Conservation (phyloP, 768 basidiomycete genomes). For the Dendrothele bispora region DNA sequence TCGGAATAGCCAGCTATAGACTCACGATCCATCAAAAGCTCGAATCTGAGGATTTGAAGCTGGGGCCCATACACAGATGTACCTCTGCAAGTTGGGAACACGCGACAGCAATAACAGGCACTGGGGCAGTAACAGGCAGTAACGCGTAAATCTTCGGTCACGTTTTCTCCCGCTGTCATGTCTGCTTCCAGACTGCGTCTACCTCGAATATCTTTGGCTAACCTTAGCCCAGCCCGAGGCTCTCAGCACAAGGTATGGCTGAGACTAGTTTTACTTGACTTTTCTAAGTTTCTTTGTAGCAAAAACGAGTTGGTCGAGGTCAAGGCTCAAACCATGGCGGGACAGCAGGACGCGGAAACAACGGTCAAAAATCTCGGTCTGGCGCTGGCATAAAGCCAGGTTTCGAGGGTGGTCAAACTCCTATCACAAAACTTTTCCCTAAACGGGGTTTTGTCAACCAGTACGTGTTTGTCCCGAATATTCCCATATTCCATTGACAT, state of each 20-base stretch:
- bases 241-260: constrained; percentile 67
- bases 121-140: no score
- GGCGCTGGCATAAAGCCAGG: constrained; percentile 82
- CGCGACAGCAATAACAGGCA: no score
- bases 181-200: constrained; percentile 14
- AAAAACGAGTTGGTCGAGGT: constrained; percentile 94
- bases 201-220: constrained; percentile 60
- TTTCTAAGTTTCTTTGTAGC: constrained; percentile 41
- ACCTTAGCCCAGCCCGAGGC: constrained; percentile 66
- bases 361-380: constrained; percentile 92
- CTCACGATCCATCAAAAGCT: no score
- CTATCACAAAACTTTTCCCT: constrained; percentile 86
- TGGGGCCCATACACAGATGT: no score
- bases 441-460: constrained; percentile 94
- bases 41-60: no score
- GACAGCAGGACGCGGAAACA: constrained; percentile 91
- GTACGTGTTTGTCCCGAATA: constrained; percentile 36
- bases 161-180: constrained; percentile 1
- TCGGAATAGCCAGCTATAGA: no score
- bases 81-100: no score
- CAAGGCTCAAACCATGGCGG: constrained; percentile 90
- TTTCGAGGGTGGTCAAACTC: constrained; percentile 98
- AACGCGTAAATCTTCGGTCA: no score
- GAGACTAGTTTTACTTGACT: background rate
- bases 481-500: background rate